Evolutionary conservation across 2,329 filamentous ascomycete species (phyloP).

Genomic region (Aspergillus sp.): DNA sequence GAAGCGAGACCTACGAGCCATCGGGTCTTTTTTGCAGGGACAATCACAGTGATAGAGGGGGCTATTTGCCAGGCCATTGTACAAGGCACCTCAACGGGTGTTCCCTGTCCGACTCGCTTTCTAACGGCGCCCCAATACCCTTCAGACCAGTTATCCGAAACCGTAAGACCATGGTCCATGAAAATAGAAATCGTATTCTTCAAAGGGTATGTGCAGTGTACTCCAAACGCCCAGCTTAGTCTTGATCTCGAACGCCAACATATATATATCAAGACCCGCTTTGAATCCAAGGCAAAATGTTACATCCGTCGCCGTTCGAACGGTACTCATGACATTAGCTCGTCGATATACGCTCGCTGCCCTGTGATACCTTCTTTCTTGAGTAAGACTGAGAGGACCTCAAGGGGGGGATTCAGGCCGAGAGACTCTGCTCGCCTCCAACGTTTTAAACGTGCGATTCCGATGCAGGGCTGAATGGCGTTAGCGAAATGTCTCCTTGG

Average conservation of each 20-base stretch:
- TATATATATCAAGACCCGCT: not conserved
- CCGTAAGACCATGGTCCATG: not conserved
- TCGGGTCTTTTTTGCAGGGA: conserved; percentile 1
- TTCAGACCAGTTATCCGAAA: not conserved
- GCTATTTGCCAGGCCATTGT: not conserved
- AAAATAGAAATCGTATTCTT: not conserved
- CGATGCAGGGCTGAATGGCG: conserved; percentile 73
- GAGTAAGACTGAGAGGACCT: conserved; percentile 82
- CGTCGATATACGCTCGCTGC: conserved; percentile 66
- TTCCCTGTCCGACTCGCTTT: no score
- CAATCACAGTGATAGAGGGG: not conserved
- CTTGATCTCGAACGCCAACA: conserved; percentile 6
- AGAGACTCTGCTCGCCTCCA: conserved; percentile 84
- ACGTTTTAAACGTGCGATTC: conserved; percentile 74
- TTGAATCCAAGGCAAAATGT: not conserved
- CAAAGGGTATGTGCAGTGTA: conserved; percentile 13
- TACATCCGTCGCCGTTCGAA: not conserved
- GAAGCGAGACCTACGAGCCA: not conserved
- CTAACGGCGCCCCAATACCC: no score
- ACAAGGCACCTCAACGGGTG: not conserved
- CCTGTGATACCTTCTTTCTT: conserved; percentile 52
- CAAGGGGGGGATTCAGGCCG: conserved; percentile 83
- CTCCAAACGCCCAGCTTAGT: conserved; percentile 13
- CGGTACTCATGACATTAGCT: conserved; percentile 31
- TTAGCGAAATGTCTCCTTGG: conserved; percentile 7